Evolutionary conservation across 2,329 filamentous ascomycete species (phyloP), one percentile per base, ranked within the genome.

Genomic region (Bretziella fagacearum): DNA sequence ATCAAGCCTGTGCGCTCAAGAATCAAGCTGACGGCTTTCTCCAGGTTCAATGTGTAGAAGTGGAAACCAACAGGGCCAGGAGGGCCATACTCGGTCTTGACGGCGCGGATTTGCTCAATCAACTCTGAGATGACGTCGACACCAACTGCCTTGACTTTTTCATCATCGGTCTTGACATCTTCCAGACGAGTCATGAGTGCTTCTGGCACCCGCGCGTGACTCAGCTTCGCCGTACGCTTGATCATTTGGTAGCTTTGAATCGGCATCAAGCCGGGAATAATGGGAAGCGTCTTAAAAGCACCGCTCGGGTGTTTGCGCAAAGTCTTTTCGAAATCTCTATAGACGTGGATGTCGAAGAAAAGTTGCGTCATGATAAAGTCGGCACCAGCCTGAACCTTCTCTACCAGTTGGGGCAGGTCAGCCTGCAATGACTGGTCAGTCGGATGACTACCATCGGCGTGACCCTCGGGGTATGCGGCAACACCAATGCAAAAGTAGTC

Each of bases 291-390:
- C 63, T 83, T 84, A 65, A 98, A 95, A 2, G 74, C 72, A 3
- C 85, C 85, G 57, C 84, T 93, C 41, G 84, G 76, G 57, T 98
- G 85, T 46, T 79, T 74, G 51, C 86, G 70, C 54, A 98, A 62
- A 44, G 70, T 74, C 53, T 67, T 71, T 64, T 96, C 89, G 57
- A 93, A 96, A 27, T 68, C 68, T 47, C 79, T 73, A 59, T 93
- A 98, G 15, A 84, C 84, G 3, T 82, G 70, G 20, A 86, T 73
- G 58, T 96, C 86, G 62, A 94, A 98, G 63, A 95, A 96, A 6
- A 98, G 71, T 62, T 98, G 91, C 1, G 91, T 96, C 84, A 98
- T 94, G 63, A 98, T 82, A 59, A 98, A 98, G 63, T 96, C 87
- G 44, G 87, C 91, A 1, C 91, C 91, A 3, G 91, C 91, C 55